Conservation (phyloP, 2,329 filamentous ascomycete genomes). For the Sclerotinia sclerotiorum region DNA sequence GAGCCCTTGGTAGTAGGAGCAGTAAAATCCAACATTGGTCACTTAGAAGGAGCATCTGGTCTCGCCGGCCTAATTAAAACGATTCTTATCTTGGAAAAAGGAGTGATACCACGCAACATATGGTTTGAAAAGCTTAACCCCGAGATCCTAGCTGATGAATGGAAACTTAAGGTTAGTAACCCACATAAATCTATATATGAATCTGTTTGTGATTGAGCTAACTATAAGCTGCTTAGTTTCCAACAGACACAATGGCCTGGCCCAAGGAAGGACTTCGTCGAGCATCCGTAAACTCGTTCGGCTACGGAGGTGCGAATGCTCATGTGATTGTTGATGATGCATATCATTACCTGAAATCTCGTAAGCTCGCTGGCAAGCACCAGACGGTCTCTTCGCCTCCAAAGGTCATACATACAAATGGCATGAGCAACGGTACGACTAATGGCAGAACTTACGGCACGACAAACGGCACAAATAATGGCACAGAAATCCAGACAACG, state of each 20-base stretch:
- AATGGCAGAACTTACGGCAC: too few species aligned
- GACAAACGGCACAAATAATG: too few species aligned
- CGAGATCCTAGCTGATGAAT: slow-evolving; percentile 28
- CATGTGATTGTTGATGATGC: slow-evolving; percentile 44
- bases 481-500: too few species aligned
- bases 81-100: slow-evolving; percentile 34
- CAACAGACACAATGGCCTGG: slow-evolving; percentile 13
- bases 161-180: too few species aligned
- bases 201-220: too few species aligned
- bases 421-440: background rate
- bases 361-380: background rate
- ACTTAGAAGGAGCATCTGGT: slow-evolving; percentile 37
- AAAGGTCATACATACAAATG: background rate
- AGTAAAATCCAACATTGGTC: slow-evolving; percentile 36
- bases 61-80: slow-evolving; percentile 38
- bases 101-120: slow-evolving; percentile 38
- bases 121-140: slow-evolving; percentile 42
- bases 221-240: too few species aligned
- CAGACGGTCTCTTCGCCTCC: background rate
- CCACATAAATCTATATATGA: too few species aligned
- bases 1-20: slow-evolving; percentile 25
- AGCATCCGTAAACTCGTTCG: slow-evolving; percentile 40
- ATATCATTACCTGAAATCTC: background rate
- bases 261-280: slow-evolving; percentile 19
- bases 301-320: slow-evolving; percentile 50